These are phyloP conservation scores for Beauveria sp. DNA, from an alignment of 2,329 filamentous ascomycete genomes.

Conservation along the genomic window DNA sequence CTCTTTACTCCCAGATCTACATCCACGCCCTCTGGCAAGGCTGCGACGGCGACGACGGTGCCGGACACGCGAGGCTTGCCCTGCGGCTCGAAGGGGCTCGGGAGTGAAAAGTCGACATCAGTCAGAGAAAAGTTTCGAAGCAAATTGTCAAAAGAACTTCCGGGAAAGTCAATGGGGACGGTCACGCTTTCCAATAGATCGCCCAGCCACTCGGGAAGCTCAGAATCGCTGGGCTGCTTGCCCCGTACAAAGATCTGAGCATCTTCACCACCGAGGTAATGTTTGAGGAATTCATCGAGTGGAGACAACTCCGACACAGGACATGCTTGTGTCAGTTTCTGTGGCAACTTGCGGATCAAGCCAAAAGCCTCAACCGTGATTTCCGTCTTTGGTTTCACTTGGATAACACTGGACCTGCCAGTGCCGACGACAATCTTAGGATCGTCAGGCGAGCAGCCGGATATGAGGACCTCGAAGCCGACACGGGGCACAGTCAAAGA, in stretches of 20 bases:
- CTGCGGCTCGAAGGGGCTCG: conserved; percentile 67
- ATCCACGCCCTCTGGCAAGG: conserved; percentile 77
- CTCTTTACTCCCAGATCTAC: conserved; percentile 71
- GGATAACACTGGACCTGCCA: conserved; percentile 59
- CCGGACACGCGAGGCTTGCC: conserved; percentile 75
- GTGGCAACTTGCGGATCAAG: conserved; percentile 64
- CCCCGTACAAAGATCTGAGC: conserved; percentile 80
- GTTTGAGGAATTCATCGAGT: conserved; percentile 70
- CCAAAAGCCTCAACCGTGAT: conserved; percentile 65
- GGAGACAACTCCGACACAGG: conserved; percentile 74
- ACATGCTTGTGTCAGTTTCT: conserved; percentile 63
- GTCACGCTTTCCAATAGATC: conserved; percentile 75
- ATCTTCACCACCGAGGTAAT: conserved; percentile 73
- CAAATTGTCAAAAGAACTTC: conserved; percentile 70
- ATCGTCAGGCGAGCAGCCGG: conserved; percentile 66
- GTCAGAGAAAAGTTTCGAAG: conserved; percentile 83
- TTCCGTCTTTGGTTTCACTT: conserved; percentile 59
- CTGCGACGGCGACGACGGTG: conserved; percentile 70
- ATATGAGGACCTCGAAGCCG: conserved; percentile 76
- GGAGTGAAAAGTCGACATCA: conserved; percentile 79
- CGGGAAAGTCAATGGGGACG: conserved; percentile 77
- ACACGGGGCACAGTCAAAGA: conserved; percentile 70
- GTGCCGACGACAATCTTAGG: conserved; percentile 72
- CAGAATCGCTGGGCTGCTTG: conserved; percentile 54
- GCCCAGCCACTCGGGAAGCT: conserved; percentile 75